phyloP scores from a whole-genome alignment of 2,329 filamentous ascomycete species.

The Fusarium sp. region DNA sequence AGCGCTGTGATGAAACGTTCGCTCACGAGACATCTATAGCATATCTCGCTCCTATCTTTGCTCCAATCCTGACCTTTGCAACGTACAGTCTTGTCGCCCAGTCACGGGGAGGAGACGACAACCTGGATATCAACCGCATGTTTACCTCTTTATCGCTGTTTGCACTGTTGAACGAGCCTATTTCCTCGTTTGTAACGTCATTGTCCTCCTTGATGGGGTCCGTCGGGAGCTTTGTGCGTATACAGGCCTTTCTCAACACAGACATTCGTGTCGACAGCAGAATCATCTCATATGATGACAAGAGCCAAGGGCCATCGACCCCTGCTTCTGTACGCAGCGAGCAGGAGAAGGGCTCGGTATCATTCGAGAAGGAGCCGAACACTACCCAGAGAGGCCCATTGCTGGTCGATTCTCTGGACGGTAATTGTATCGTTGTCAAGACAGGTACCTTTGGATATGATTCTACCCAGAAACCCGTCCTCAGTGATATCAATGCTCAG shows the following conservation, averaged over 20 bases:
- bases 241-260: conserved; percentile 23
- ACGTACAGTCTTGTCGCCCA: conserved; percentile 25
- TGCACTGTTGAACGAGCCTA: conserved; percentile 13
- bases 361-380: neutral
- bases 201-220: conserved; percentile 28
- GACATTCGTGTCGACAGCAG: conserved; percentile 7
- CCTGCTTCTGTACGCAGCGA: neutral
- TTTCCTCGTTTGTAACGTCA: conserved; percentile 16
- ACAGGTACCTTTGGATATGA: conserved; percentile 20
- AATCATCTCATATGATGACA: neutral
- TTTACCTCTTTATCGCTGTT: conserved; percentile 31
- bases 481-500: conserved; percentile 1
- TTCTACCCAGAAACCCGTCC: neutral
- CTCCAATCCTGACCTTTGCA: conserved; percentile 21
- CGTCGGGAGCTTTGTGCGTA: conserved; percentile 23
- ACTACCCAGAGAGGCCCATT: no score
- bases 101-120: neutral
- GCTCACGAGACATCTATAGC: neutral
- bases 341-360: neutral
- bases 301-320: neutral
- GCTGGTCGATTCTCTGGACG: neutral
- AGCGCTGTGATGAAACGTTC: neutral
- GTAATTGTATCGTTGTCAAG: neutral
- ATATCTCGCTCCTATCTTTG: conserved; percentile 29
- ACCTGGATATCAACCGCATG: conserved; percentile 26